phyloP scores from a whole-genome alignment of 805 yeast species.

The Wickerhamomyces chambardii region DNA sequence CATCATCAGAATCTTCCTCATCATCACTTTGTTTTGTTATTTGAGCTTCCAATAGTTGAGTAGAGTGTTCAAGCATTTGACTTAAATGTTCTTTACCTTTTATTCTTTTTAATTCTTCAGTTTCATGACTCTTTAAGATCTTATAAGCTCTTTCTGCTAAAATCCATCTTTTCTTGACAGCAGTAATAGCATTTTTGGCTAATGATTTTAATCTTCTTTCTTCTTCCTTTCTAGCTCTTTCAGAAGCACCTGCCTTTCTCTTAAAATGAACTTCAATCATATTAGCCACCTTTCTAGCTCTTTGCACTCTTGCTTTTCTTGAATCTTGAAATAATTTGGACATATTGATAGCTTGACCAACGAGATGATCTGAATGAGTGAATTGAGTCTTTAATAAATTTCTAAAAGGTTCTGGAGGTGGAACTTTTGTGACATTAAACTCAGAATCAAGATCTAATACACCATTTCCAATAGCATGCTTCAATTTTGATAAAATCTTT shows the following conservation, averaged over 20 bases:
- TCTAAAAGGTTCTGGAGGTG: conserved; percentile 32
- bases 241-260: conserved; percentile 82
- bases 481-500: conserved; percentile 31
- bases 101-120: conserved; percentile 68
- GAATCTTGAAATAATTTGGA: conserved; percentile 63
- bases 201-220: conserved; percentile 61
- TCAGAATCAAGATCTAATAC: conserved; percentile 35
- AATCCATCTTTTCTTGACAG: conserved; percentile 86
- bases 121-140: conserved; percentile 66
- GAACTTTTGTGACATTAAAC: conserved; percentile 26
- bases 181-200: conserved; percentile 75
- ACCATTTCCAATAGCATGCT: conserved; percentile 34
- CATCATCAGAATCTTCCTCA: conserved; percentile 5
- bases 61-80: conserved; percentile 84
- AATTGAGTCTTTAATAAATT: conserved; percentile 37
- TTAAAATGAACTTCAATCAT: conserved; percentile 86
- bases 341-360: conserved; percentile 67
- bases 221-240: conserved; percentile 64
- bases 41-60: conserved; percentile 84
- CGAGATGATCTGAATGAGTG: conserved; percentile 64
- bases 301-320: conserved; percentile 53
- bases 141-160: conserved; percentile 77
- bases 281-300: conserved; percentile 62
- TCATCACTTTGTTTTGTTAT: conserved; percentile 32
- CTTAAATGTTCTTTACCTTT: conserved; percentile 84